Evolutionary conservation across 2,329 filamentous ascomycete genomes (phyloP), one percentile per base, ranked within the genome.

Genomic region (Leptographium flavum): DNA sequence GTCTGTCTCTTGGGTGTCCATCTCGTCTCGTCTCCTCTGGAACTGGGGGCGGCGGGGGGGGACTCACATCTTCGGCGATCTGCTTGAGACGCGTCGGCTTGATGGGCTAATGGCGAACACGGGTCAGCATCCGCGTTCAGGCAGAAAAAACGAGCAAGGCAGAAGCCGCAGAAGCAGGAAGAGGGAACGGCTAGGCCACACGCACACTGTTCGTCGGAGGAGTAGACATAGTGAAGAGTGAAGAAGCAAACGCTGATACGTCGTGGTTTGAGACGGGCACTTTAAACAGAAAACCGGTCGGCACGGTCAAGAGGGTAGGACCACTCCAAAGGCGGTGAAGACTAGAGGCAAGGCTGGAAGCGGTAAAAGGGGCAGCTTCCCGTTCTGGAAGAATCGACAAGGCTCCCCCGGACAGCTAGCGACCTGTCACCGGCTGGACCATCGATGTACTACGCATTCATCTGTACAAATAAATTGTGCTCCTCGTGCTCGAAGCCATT

Each of bases 1-100:
- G n/a, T 14, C n/a, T 13, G 30, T 30, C 35, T 19, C 35, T 15
- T 11, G 21, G 6, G 6, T 27, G 2, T 21, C 10, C 19, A 5
- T 27, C 7, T 27, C 11, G 27, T 21, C 19, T 15, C 15, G 17
- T 17, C 3, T 25, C 19, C 11, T 33, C 19, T 23, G 13, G 10
- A 28, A 28, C 27, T 11, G 27, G 27, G 25, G 27, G 27, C 27
- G 27, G 13, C 8, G 13, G 13, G 43, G 47, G 47, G 46, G 35
- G 35, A 15, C 76, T 58, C 73, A 90, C 85, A 70, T 90, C 83
- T 60, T 76, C 79, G 55, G 84, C 81, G 61, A 94, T 90, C 68
- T 92, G 84, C 68, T 82, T 83, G 54, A 94, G 76, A 53, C 87
- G 74, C 57, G 78, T 80, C 55, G 79, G 73, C 49, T 83, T 73